Evolutionary conservation across 306 rosid genomes (phyloP), one percentile per base, ranked within the genome.

Genomic region (Ormosia semicastrata): DNA sequence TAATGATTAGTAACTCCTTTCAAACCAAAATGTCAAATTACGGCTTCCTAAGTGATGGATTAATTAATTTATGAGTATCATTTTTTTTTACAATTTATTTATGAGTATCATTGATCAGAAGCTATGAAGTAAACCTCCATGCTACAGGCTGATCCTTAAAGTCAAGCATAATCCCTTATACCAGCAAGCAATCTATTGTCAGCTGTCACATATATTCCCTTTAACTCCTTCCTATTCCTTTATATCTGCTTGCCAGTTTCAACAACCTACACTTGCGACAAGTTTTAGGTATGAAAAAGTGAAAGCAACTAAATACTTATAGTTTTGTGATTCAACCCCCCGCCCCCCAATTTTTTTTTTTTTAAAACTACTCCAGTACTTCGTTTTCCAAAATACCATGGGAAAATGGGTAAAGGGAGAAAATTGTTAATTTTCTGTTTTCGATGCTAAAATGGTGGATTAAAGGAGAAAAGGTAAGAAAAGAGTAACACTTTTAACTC

Each of bases 91-190:
- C 24, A 47, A 8, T 30, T 64, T 2, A 46, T 46, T 34, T 59
- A 9, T 36, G 14, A 34, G 84, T 41, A 57, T 79, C 40, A 75
- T 73, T 29, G 14, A 17, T 34, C 50, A 74, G 37, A 59, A 76
- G 43, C 57, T 57, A 1, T 54, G 49, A 59, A 66, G 82, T 78
- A 53, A 77, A 49, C 70, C 29, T 78, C 67, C 44, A 77, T 66
- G 70, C 34, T 43, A 56, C 82, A 75, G 52, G 80, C 77, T 68
- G 62, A 73, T 54, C 73, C 57, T 56, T 3, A 79, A 76, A 83
- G 85, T 83, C 83, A 86, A 83, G 53, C 33, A 3, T n/a, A 44
- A 63, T 86, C 37, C 67, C 89, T 83, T 80, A 13, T 7, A 11
- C 81, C 62, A 18, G 49, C 87, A 83, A 80, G 74, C 81, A 79